These are phyloP conservation scores for Exophiala xenobiotica DNA, from an alignment of 2,329 filamentous ascomycete genomes.

Conservation along the genomic window DNA sequence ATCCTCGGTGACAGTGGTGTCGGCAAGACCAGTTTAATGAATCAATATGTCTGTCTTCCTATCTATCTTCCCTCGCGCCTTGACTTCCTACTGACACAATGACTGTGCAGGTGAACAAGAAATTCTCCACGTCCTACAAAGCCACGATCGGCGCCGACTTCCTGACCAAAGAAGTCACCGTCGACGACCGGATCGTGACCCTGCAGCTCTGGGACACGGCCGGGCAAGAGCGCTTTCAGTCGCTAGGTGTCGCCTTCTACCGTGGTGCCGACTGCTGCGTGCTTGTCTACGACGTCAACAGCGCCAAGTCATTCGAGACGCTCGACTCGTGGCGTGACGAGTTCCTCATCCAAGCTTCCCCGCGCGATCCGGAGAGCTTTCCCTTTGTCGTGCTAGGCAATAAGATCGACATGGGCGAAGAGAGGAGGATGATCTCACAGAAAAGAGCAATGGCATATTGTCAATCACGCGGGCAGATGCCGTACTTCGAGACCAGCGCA, in stretches of 20 bases:
- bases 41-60: constrained; percentile 86
- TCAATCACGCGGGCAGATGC: constrained; percentile 94
- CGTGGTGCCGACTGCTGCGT: constrained; percentile 97
- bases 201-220: constrained; percentile 99
- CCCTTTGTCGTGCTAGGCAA: constrained; percentile 98
- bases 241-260: constrained; percentile 95
- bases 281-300: constrained; percentile 97
- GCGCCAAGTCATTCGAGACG: constrained; percentile 97
- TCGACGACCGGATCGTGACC: constrained; percentile 94
- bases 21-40: constrained; percentile 99
- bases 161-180: constrained; percentile 93
- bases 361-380: constrained; percentile 94
- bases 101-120: constrained; percentile 89
- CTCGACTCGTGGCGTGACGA: constrained; percentile 98
- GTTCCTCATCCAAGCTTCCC: constrained; percentile 95
- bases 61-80: neutral
- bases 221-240: constrained; percentile 96
- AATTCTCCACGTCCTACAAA: constrained; percentile 99
- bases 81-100: constrained; percentile 7
- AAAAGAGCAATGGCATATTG: constrained; percentile 98
- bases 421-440: constrained; percentile 92
- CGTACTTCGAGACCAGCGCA: constrained; percentile 98
- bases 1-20: constrained; percentile 98
- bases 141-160: constrained; percentile 99
- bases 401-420: constrained; percentile 98